Evolutionary conservation across 768 basidiomycete genomes (phyloP), one percentile per base, ranked within the genome.

Genomic region (Hericium erinaceus): DNA sequence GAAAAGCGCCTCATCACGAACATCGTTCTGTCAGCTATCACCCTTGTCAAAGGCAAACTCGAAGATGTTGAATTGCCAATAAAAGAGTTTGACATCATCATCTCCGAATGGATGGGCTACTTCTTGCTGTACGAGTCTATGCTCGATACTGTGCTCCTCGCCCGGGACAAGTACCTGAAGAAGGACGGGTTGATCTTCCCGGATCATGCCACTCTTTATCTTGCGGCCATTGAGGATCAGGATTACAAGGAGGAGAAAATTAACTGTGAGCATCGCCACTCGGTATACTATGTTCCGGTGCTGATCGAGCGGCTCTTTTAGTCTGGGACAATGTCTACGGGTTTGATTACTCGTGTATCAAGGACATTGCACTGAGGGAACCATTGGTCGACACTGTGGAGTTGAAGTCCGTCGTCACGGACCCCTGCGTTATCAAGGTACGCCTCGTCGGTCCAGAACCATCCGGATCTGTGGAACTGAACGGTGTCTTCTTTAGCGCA

Each of bases 51-150:
- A 74, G 95, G 95, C 58, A 99, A 99, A 74, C 87, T 99, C 59
- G 95, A 99, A 70, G 95, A 99, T 49, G 76, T 84, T 52, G 83
- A 85, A 59, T 80, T 98, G 46, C 95, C 95, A 13, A 83, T 95
- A 67, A 75, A 89, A 61, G 77, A 95, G 71, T 98, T 93, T 69
- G 97, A 99, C 71, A 98, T 99, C 74, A 97, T 99, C 75, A 91
- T 99, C 69, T 97, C 94, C 60, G 97, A 99, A 72, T 99, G 95
- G 97, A 99, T 99, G 97, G 97, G 97, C 46, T 99, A 99, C 75
- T 98, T 98, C 81, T 78, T 98, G 52, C 83, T 99, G 38, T 98
- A 98, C 77, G 97, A 98, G 72, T 95, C 93, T 67, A 98, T 99
- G 97, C 84, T 98, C 64, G 95, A 99, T 75, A 98, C 95, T 24